Conservation (phyloP, 257 asterid genomes). For the Petunia axillaris region DNA sequence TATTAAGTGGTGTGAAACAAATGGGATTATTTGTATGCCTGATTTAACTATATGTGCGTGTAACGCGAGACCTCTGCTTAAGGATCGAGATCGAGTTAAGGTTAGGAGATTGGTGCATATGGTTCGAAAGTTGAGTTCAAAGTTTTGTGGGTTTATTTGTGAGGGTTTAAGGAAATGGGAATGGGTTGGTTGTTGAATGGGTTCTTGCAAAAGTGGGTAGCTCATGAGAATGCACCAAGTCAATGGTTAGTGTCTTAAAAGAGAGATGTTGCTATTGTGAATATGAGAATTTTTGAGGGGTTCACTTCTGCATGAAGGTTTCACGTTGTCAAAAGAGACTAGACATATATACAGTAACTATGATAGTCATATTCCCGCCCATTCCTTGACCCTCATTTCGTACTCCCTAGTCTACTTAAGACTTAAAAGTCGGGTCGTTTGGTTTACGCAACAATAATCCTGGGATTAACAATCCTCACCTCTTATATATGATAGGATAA, state of each 20-base stretch:
- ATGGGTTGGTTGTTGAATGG: slow-evolving; percentile 17
- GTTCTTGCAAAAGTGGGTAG: slow-evolving; percentile 36
- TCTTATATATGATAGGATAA: too few relatives aligned
- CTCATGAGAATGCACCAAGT: slow-evolving; percentile 36
- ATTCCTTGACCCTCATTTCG: too few relatives aligned
- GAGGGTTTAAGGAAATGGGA: slow-evolving; percentile 24
- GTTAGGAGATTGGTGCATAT: slow-evolving; percentile 62
- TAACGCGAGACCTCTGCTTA: slow-evolving; percentile 54
- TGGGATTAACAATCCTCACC: too few relatives aligned
- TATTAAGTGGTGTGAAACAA: slow-evolving; percentile 70
- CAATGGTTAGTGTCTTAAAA: neutral
- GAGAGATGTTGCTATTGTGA: neutral
- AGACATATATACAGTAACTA: too few relatives aligned
- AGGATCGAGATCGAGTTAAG: slow-evolving; percentile 49
- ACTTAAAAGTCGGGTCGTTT: too few relatives aligned
- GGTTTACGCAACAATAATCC: too few relatives aligned
- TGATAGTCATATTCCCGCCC: too few relatives aligned
- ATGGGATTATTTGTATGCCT: slow-evolving; percentile 63
- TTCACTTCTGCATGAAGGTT: too few relatives aligned
- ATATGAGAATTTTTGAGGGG: neutral
- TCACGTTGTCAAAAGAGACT: too few relatives aligned
- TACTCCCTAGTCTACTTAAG: too few relatives aligned
- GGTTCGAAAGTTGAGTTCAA: slow-evolving; percentile 51
- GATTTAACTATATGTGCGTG: slow-evolving; percentile 66
- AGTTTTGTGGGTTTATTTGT: slow-evolving; percentile 40